These are phyloP conservation scores for Myrmaecium sp. DNA, from an alignment of 2,329 filamentous ascomycete species.

Conservation along the genomic window DNA sequence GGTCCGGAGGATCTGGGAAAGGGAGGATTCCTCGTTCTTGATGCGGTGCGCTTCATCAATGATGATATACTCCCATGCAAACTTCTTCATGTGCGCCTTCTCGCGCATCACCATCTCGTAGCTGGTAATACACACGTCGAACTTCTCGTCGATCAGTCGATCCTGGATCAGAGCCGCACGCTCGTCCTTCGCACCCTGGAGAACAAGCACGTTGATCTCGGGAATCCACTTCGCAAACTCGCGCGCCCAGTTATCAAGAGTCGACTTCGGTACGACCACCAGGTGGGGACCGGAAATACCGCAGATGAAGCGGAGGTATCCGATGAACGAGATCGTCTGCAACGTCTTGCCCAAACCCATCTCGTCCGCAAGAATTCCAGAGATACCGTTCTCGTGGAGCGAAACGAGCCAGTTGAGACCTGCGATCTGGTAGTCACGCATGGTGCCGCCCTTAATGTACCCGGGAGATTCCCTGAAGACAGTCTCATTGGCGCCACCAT, in stretches of 20 bases:
- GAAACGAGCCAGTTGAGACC: constrained; percentile 97
- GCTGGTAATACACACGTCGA: constrained; percentile 94
- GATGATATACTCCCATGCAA: constrained; percentile 99
- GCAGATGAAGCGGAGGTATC: constrained; percentile 81
- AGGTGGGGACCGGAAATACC: constrained; percentile 84
- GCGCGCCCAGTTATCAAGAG: constrained; percentile 93
- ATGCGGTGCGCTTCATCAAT: constrained; percentile 97
- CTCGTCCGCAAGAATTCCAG: constrained; percentile 91
- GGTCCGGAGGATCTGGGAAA: constrained; percentile 88
- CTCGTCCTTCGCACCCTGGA: constrained; percentile 92
- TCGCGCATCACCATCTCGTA: constrained; percentile 98
- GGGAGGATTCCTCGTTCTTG: constrained; percentile 96
- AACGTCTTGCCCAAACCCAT: constrained; percentile 98
- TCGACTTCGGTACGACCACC: constrained; percentile 87
- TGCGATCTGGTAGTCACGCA: constrained; percentile 93
- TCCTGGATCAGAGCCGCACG: constrained; percentile 77
- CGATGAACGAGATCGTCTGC: constrained; percentile 92
- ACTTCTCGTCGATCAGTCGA: constrained; percentile 81
- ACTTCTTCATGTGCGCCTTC: constrained; percentile 88
- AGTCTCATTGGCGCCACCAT: constrained; percentile 61
- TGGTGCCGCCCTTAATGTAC: constrained; percentile 68
- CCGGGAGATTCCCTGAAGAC: constrained; percentile 82
- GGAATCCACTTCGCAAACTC: constrained; percentile 92
- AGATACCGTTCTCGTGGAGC: constrained; percentile 96
- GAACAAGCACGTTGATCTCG: constrained; percentile 81